A percentile compares a stretch with the other conserved stretches of the same genome.
Evolutionary conservation across 768 basidiomycete genomes (phyloP).

Genomic region (Auriscalpium vulgare): DNA sequence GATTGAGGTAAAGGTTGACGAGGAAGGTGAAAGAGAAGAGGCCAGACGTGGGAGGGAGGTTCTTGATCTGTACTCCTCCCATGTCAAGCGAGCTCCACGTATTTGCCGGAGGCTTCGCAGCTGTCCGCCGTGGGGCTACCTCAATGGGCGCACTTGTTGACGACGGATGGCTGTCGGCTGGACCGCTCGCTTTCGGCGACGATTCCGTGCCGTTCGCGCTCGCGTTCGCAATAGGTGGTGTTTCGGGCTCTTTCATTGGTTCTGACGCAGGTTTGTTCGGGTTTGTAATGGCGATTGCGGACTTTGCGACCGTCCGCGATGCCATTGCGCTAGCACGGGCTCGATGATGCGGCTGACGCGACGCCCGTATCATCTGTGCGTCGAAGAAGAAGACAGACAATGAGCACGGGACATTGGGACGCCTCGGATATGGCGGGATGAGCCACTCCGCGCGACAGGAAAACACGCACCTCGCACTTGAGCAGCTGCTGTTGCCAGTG

Average conservation of each 20-base stretch:
- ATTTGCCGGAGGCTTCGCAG: constrained; percentile 59
- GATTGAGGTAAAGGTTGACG: constrained; percentile 91
- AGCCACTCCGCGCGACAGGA: background rate
- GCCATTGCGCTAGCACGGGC: constrained; percentile 95
- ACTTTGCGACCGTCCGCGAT: constrained; percentile 76
- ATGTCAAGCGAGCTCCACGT: constrained; percentile 92
- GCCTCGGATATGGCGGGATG: no score
- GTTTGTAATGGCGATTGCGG: constrained; percentile 87
- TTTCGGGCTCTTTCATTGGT: constrained; percentile 25
- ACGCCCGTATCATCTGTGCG: constrained; percentile 69
- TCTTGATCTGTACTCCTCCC: constrained; percentile 92
- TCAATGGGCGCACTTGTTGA: constrained; percentile 69
- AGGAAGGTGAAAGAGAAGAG: constrained; percentile 89
- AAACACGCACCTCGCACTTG: constrained; percentile 75
- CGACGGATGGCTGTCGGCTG: constrained; percentile 55
- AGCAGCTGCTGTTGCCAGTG: constrained; percentile 94
- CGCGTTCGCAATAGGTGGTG: constrained; percentile 1
- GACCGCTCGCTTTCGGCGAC: constrained; percentile 27
- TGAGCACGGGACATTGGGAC: no score
- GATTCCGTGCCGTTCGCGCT: constrained; percentile 22
- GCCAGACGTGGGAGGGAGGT: constrained; percentile 67
- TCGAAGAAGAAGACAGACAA: constrained; percentile 2
- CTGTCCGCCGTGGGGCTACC: constrained; percentile 57
- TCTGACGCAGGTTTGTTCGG: constrained; percentile 59
- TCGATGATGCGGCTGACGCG: constrained; percentile 86